phyloP scores from a whole-genome alignment of 2,329 filamentous ascomycete genomes.

The Xylariaceae sp. region DNA sequence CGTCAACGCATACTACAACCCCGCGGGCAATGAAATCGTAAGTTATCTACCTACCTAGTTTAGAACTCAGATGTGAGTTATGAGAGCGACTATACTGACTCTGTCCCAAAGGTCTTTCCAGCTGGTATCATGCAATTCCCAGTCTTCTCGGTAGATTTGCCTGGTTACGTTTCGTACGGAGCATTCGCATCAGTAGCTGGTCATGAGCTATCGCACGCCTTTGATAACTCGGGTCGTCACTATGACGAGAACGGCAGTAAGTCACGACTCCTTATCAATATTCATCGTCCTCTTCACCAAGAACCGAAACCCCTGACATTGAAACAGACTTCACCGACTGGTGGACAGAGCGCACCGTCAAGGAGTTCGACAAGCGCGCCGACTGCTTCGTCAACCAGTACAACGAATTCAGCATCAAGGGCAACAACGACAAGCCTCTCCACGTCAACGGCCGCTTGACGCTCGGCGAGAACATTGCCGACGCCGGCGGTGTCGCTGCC shows the following conservation, averaged over 20 bases:
- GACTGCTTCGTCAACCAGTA: conserved; percentile 61
- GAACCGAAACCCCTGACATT: conserved; percentile 4
- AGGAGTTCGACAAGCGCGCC: conserved; percentile 51
- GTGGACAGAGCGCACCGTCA: conserved; percentile 56
- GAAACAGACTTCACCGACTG: conserved; percentile 51
- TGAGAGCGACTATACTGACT: conserved; percentile 1
- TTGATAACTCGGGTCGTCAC: conserved; percentile 58
- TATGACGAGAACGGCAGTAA: conserved; percentile 54
- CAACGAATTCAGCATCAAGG: conserved; percentile 51
- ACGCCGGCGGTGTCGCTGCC: conserved; percentile 57
- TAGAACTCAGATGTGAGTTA: not conserved
- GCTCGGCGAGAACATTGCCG: conserved; percentile 60
- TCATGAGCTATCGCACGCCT: conserved; percentile 62
- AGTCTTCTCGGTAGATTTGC: conserved; percentile 50
- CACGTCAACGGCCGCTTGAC: conserved; percentile 60
- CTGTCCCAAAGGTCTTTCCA: conserved; percentile 43
- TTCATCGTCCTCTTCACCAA: no score
- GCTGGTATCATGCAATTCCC: conserved; percentile 63
- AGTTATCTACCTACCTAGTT: not conserved
- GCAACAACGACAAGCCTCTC: conserved; percentile 47
- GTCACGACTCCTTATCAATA: not conserved
- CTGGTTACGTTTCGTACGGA: conserved; percentile 53
- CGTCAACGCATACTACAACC: conserved; percentile 58
- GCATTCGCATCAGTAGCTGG: conserved; percentile 59
- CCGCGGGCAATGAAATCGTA: conserved; percentile 56